phyloP scores from a whole-genome alignment of 2,329 filamentous ascomycete genomes.

The Pestalotiopsis sp. region DNA sequence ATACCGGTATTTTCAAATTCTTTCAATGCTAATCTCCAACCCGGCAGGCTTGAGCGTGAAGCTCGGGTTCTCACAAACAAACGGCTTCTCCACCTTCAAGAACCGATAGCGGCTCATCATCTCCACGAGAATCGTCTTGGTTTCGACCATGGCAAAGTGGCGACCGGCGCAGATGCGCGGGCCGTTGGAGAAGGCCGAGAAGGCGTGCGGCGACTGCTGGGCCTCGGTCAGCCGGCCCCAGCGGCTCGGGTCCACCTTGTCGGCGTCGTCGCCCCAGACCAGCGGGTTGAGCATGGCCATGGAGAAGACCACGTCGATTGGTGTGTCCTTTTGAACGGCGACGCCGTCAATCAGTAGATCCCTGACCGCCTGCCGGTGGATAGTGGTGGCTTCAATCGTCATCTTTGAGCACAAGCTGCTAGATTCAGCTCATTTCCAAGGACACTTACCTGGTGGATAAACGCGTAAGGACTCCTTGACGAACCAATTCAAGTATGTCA shows the following conservation, averaged over 20 bases:
- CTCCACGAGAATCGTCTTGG: slow-evolving; percentile 28
- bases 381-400: not conserved
- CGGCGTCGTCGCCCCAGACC: slow-evolving; percentile 29
- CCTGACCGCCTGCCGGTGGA: slow-evolving; percentile 16
- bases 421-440: not conserved
- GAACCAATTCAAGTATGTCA: slow-evolving; percentile 18
- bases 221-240: slow-evolving; percentile 21
- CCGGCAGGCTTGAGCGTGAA: not conserved
- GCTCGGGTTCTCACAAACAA: slow-evolving; percentile 1
- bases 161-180: slow-evolving; percentile 29
- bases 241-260: slow-evolving; percentile 25
- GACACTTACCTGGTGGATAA: not conserved
- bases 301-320: slow-evolving; percentile 23
- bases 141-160: slow-evolving; percentile 27
- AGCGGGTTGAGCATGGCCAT: slow-evolving; percentile 21
- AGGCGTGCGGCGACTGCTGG: slow-evolving; percentile 17
- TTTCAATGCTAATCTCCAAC: not conserved
- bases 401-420: not conserved
- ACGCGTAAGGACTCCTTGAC: not conserved
- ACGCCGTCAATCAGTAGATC: slow-evolving; percentile 26
- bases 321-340: slow-evolving; percentile 27
- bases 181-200: slow-evolving; percentile 25
- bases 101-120: slow-evolving; percentile 19
- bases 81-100: slow-evolving; percentile 2
- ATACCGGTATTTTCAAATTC: not conserved